phyloP scores from a whole-genome alignment of 1,284 basidiomycete species.

The Phlebopus sp. region DNA sequence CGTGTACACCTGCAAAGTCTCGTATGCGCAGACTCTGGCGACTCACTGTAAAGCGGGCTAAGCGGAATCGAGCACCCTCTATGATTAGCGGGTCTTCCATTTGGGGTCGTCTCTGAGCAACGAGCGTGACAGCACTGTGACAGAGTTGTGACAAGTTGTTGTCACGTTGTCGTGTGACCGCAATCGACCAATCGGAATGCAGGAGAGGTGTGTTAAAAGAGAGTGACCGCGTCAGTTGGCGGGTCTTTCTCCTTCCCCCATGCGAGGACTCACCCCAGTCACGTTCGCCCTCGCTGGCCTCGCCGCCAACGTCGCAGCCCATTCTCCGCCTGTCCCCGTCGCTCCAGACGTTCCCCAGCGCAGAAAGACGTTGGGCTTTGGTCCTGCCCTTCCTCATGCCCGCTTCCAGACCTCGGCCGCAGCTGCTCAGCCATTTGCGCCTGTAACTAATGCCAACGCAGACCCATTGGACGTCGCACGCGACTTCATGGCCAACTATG shows the following conservation, averaged over 20 bases:
- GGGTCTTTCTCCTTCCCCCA: slow-evolving; percentile 8
- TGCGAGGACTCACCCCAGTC: slow-evolving; percentile 34
- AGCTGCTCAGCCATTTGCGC: slow-evolving; percentile 34
- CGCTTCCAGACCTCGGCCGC: slow-evolving; percentile 53
- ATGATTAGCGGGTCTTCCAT: too few relatives aligned
- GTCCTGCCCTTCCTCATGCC: slow-evolving; percentile 71
- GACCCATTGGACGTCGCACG: slow-evolving; percentile 61
- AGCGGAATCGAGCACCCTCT: too few relatives aligned
- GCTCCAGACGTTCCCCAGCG: slow-evolving; percentile 8
- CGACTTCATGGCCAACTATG: slow-evolving; percentile 47
- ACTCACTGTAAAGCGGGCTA: too few relatives aligned
- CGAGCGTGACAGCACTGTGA: too few relatives aligned
- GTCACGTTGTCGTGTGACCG: slow-evolving; percentile 13
- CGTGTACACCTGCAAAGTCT: too few relatives aligned
- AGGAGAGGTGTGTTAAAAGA: slow-evolving; percentile 16
- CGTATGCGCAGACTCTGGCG: too few relatives aligned
- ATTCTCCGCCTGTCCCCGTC: slow-evolving; percentile 16
- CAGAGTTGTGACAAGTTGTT: too few relatives aligned
- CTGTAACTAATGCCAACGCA: slow-evolving; percentile 29
- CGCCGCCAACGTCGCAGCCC: slow-evolving; percentile 32
- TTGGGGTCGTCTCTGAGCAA: too few relatives aligned
- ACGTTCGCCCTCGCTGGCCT: slow-evolving; percentile 38
- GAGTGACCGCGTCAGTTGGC: not conserved
- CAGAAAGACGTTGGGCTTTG: slow-evolving; percentile 81
- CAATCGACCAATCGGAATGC: slow-evolving; percentile 18